Evolutionary conservation across 2,329 filamentous ascomycete genomes (phyloP), one percentile per base, ranked within the genome.

Genomic region (Cordyceps militaris): DNA sequence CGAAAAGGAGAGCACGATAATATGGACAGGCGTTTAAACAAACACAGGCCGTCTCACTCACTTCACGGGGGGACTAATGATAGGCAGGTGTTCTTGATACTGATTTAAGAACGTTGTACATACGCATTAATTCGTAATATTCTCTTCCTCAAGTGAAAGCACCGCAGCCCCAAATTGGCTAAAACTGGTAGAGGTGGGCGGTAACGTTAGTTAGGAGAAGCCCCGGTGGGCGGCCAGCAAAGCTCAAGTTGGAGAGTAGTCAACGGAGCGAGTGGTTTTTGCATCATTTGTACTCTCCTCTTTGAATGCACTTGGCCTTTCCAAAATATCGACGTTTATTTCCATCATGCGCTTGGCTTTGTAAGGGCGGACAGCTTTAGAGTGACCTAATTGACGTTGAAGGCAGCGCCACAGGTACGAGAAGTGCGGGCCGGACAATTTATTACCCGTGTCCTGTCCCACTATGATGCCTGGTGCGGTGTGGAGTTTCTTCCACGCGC

Each of bases 21-120:
- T 40, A 24, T 50, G 44, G 26, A 32, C 14, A 23, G 64, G 62
- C 65, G 63, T 67, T 65, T 40, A n/a, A 54, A 51, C 13, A 58
- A 44, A 23, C 19, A 46, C 57, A 14, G 14, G 24, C 44, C 54
- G 54, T 50, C 24, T 26, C 46, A 11, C 54, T 50, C 23, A 24
- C 36, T 38, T 24, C 11, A 9, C 30, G 28, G 36, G 16, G 36
- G 54, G 19, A 50, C 44, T 56, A 38, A 56, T 43, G 54, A 56
- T 49, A 40, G 34, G 44, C 54, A n/a, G 3, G 19, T 4, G 26
- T 32, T 4, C 19, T 23, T 56, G n/a, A 7, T 9, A 10, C 6
- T 13, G n/a, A 42, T 26, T 6, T 23, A 42, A 34, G 2, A 11
- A 49, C 13, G 9, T 24, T 24, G 9, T 49, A 42, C 21, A n/a